These are phyloP conservation scores for Gigaspora rosea DNA, from an alignment of 192 early-diverging fungal genomes.

Conservation along the genomic window DNA sequence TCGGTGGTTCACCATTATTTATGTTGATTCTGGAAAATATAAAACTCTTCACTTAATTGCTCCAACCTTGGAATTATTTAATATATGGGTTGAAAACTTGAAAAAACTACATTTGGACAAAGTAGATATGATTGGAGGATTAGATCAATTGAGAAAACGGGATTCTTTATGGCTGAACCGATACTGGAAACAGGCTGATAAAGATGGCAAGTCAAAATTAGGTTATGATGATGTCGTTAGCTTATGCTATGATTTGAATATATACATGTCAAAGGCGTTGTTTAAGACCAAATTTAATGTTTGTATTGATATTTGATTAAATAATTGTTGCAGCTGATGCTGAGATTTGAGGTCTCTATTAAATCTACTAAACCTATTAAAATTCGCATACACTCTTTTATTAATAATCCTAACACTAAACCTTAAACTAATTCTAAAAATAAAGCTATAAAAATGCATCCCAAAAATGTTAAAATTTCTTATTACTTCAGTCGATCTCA, in stretches of 20 bases:
- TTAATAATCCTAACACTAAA: too few species aligned
- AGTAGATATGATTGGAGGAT: conserved; percentile 42
- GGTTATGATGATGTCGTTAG: conserved; percentile 44
- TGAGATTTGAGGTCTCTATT: not conserved
- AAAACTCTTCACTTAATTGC: conserved; percentile 48
- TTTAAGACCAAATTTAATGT: conserved; percentile 61
- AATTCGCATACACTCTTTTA: too few species aligned
- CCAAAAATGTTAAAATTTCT: too few species aligned
- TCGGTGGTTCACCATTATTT: conserved; percentile 48
- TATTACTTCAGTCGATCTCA: too few species aligned
- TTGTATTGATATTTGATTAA: too few species aligned
- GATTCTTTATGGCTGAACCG: conserved; percentile 46
- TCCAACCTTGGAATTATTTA: conserved; percentile 38
- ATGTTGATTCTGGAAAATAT: conserved; percentile 46
- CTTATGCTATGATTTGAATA: conserved; percentile 57
- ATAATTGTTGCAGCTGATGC: too few species aligned
- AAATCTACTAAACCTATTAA: not conserved
- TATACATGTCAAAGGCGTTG: conserved; percentile 61
- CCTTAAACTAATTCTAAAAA: too few species aligned
- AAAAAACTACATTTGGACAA: conserved; percentile 43
- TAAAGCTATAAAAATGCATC: too few species aligned
- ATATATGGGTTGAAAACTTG: conserved; percentile 44
- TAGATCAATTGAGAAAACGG: conserved; percentile 41
- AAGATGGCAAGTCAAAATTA: conserved; percentile 46
- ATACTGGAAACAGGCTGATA: conserved; percentile 52